Base-by-base conservation (phyloP, 768 basidiomycete genomes). In the Boletus insuetus region DNA sequence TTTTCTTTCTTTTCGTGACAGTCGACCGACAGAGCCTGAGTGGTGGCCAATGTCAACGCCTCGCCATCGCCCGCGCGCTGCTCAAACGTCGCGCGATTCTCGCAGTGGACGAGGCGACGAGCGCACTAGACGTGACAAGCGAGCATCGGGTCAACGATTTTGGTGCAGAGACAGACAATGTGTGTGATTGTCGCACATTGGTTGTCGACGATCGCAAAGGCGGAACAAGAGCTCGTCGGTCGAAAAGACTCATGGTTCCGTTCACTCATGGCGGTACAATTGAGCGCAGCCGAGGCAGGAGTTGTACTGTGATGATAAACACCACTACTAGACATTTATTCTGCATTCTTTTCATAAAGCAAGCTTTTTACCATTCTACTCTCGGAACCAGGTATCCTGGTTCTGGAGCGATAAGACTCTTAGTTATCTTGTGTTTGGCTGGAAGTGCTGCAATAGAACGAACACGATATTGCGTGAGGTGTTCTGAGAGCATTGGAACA, bases 101-200 rank as follows among this genome's bases (percentile, higher is more conserved):
- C 50, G 87, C 91, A 9, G 74, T 97, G 37, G 94, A 96, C 58
- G 94, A 97, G 73, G 94, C 91, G 17, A 91, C 92, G 39, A 89
- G 87, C 58, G 87, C 94, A 13, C 71, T 96, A 53, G 94, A 96
- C 67, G 94, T 93, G 13, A 84, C 90, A 1, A 91, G 91, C 12
- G 94, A 95, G 70, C 84, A 89, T 60, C 79, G 89, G 55, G 89
- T 88, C 65, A 70, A 97, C 66, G 86, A 93, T 96, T 56, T 75
- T 97, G 44, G 79, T 81, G 50, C 83, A 84, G 42, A 75, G 87
- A 43, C 82, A 89, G 58, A 94, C 92, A 32, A 95, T 92, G 3
- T 94, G 93, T 62, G 68, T 94, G 24, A 87, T 95, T 52, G 92
- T 95, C 19, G 94, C 94, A 1, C 94, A 97, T 72, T 78, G 94